phyloP scores from a whole-genome alignment of 1,284 basidiomycete species.

The Tremellales sp. region DNA sequence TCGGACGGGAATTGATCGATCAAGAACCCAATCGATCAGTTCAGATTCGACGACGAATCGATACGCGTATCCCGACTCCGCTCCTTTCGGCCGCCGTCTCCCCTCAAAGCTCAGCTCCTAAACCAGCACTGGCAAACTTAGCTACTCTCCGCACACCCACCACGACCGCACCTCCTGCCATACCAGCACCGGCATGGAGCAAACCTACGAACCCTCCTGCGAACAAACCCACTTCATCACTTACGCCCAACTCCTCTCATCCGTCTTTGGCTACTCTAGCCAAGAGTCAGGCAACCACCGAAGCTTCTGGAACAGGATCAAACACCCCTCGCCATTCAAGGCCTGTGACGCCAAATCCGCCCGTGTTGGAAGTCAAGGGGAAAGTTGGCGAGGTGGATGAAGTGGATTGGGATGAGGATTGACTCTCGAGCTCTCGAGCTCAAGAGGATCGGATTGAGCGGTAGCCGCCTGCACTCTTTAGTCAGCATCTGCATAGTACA shows the following conservation, averaged over 20 bases:
- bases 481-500: too few species aligned
- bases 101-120: conserved; percentile 10
- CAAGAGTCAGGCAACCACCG: neutral
- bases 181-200: conserved; percentile 5
- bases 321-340: neutral
- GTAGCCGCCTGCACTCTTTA: too few species aligned
- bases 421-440: neutral
- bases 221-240: too few species aligned
- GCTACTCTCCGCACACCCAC: neutral
- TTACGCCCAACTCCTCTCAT: neutral
- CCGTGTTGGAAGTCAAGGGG: conserved; percentile 3
- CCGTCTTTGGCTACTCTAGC: neutral
- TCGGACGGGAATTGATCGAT: conserved; percentile 76
- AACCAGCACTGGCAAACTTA: conserved; percentile 6
- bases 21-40: conserved; percentile 73
- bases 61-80: conserved; percentile 69
- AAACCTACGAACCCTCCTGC: neutral
- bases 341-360: neutral
- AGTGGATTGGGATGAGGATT: conserved; percentile 16
- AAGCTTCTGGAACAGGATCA: neutral
- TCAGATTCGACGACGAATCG: conserved; percentile 71
- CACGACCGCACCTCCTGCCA: conserved; percentile 2
- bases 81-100: conserved; percentile 55
- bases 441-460: too few species aligned
- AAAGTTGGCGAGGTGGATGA: conserved; percentile 16